phyloP scores from a whole-genome alignment of 1,284 basidiomycete genomes.

The Boletus holoroseus region DNA sequence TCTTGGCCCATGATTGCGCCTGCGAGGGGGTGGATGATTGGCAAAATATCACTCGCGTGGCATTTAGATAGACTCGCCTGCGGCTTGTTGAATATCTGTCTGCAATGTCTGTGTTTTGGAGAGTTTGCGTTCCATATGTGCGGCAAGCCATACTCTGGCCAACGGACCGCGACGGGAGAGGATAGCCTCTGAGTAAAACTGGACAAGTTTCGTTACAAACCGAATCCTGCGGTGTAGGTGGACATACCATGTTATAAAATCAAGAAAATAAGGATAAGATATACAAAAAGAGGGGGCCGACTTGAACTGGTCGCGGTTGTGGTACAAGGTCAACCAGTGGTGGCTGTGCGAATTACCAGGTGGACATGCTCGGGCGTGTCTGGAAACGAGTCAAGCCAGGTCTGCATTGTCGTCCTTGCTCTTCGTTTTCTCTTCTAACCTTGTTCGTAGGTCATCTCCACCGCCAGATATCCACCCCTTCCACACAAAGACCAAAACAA shows the following conservation, averaged over 20 bases:
- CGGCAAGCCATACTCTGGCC: constrained; percentile 97
- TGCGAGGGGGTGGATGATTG: constrained; percentile 29
- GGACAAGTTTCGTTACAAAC: neutral
- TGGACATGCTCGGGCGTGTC: constrained; percentile 3
- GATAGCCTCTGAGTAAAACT: constrained; percentile 93
- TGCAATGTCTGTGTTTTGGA: constrained; percentile 92
- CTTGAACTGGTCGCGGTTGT: constrained; percentile 21
- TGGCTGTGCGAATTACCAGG: constrained; percentile 15
- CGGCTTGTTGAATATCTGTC: constrained; percentile 90
- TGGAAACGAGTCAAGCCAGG: constrained; percentile 1
- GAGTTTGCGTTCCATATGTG: constrained; percentile 97
- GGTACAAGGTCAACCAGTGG: constrained; percentile 15
- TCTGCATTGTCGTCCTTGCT: neutral
- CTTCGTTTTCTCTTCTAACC: neutral
- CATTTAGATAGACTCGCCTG: constrained; percentile 51
- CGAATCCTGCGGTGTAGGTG: neutral
- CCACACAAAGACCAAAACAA: constrained; percentile 1
- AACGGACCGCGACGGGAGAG: constrained; percentile 90
- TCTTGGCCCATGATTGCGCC: constrained; percentile 89
- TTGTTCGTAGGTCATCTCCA: neutral
- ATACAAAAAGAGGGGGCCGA: constrained; percentile 18
- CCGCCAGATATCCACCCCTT: constrained; percentile 8
- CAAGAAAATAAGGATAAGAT: constrained; percentile 23
- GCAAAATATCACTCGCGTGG: neutral
- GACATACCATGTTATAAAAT: constrained; percentile 28